Evolutionary conservation across 345 rosid genomes (phyloP).

Genomic region (Hibiscus syriacus): DNA sequence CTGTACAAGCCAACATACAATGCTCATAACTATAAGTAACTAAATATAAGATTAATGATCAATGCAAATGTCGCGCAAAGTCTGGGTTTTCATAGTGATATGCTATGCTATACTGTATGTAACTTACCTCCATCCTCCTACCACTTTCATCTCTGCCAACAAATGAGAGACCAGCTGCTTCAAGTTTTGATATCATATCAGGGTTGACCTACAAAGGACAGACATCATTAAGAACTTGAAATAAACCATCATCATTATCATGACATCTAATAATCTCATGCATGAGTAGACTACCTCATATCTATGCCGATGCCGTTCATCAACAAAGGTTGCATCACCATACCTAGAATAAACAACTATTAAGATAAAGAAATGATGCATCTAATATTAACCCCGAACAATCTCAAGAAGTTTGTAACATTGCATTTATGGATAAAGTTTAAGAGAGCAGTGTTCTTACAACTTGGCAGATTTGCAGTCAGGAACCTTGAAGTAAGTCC

Average conservation of each 20-base stretch:
- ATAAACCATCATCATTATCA: neutral
- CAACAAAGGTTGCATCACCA: conserved; percentile 53
- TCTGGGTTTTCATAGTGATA: neutral
- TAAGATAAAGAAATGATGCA: neutral
- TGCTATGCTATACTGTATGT: neutral
- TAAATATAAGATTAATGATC: neutral
- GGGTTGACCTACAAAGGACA: conserved; percentile 56
- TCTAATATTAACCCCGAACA: conserved; percentile 2
- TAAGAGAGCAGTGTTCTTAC: conserved; percentile 27
- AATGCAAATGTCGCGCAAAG: neutral
- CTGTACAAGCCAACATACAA: conserved; percentile 31
- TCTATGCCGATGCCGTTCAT: conserved; percentile 79
- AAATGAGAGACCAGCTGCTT: conserved; percentile 62
- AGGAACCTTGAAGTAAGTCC: conserved; percentile 51
- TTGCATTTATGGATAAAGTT: neutral
- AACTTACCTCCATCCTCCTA: conserved; percentile 65
- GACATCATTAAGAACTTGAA: conserved; percentile 5
- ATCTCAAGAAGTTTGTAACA: conserved; percentile 1
- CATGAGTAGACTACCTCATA: conserved; percentile 44
- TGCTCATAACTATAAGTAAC: neutral
- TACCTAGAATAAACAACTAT: conserved; percentile 32
- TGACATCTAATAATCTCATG: neutral
- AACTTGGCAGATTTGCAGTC: conserved; percentile 70
- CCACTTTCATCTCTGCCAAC: conserved; percentile 78
- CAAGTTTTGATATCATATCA: conserved; percentile 51